Evolutionary conservation across 2,329 filamentous ascomycete genomes (phyloP).

Genomic region (Stachybotrys echinatus): DNA sequence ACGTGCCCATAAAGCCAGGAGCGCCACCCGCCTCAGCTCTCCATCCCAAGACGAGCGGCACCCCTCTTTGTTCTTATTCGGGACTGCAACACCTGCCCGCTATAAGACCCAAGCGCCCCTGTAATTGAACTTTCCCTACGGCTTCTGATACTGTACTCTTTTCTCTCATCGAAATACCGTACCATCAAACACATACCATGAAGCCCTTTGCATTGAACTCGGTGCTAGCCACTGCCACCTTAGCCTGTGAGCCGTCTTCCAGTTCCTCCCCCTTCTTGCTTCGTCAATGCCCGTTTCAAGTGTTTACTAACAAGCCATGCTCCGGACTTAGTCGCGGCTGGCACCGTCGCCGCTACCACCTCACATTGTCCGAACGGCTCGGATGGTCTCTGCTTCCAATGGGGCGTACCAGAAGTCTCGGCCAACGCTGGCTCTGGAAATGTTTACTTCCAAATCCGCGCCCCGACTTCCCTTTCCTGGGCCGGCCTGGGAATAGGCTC

Average conservation of each 20-base stretch:
- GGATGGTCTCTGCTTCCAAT: constrained; percentile 45
- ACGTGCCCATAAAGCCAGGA: too few species aligned
- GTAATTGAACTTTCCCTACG: too few species aligned
- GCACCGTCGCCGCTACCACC: constrained; percentile 17
- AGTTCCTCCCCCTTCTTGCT: background rate
- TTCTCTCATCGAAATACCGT: too few species aligned
- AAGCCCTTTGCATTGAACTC: background rate
- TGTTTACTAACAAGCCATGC: background rate
- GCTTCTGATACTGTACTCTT: too few species aligned
- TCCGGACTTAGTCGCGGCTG: constrained; percentile 12
- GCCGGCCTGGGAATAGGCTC: constrained; percentile 52
- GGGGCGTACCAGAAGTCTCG: constrained; percentile 48
- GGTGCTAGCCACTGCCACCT: background rate
- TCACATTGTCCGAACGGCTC: constrained; percentile 34
- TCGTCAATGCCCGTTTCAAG: too few species aligned
- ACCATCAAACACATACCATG: background rate
- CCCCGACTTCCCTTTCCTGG: constrained; percentile 49
- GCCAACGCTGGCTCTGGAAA: constrained; percentile 44
- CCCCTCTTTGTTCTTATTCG: too few species aligned
- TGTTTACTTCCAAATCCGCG: constrained; percentile 57
- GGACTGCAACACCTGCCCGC: too few species aligned
- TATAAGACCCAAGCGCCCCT: too few species aligned
- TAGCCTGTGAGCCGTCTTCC: constrained; percentile 10
- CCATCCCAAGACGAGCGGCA: too few species aligned
- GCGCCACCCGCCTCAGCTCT: too few species aligned